Percentiles rank a stretch among this genome's conserved stretches.
These are phyloP conservation scores for Calonectria honghensis DNA, from an alignment of 2,329 filamentous ascomycete species.

Conservation along the genomic window DNA sequence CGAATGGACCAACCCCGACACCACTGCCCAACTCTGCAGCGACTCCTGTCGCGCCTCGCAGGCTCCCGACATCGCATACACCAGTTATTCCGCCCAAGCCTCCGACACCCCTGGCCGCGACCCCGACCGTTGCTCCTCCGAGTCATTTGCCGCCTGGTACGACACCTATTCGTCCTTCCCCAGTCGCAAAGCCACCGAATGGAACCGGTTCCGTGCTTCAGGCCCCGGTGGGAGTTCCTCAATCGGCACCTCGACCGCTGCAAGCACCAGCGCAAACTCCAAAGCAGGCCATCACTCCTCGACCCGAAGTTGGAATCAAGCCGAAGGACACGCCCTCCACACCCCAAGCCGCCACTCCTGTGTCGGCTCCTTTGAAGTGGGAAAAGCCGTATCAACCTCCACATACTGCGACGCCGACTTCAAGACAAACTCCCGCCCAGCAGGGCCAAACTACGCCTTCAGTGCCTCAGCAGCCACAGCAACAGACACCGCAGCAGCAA, in stretches of 20 bases:
- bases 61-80: slow-evolving; percentile 57
- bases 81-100: slow-evolving; percentile 61
- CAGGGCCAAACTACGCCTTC: slow-evolving; percentile 49
- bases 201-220: slow-evolving; percentile 60
- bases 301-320: slow-evolving; percentile 58
- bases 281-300: slow-evolving; percentile 59
- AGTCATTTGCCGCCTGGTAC: slow-evolving; percentile 55
- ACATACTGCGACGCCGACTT: slow-evolving; percentile 51
- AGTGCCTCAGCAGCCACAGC: slow-evolving; percentile 46
- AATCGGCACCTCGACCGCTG: slow-evolving; percentile 56
- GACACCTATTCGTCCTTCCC: slow-evolving; percentile 55
- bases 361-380: slow-evolving; percentile 61
- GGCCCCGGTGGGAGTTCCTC: slow-evolving; percentile 59
- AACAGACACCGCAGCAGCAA: slow-evolving; percentile 41
- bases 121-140: slow-evolving; percentile 55
- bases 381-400: slow-evolving; percentile 65
- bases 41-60: slow-evolving; percentile 52
- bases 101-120: slow-evolving; percentile 46
- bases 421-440: slow-evolving; percentile 52
- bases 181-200: slow-evolving; percentile 57
- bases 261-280: slow-evolving; percentile 58
- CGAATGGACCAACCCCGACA: slow-evolving; percentile 52
- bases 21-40: slow-evolving; percentile 44
- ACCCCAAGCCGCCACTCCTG: slow-evolving; percentile 50
- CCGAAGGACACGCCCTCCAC: slow-evolving; percentile 54